Conservation (phyloP, 2,329 filamentous ascomycete species). For the Lecanosticta acicola region DNA sequence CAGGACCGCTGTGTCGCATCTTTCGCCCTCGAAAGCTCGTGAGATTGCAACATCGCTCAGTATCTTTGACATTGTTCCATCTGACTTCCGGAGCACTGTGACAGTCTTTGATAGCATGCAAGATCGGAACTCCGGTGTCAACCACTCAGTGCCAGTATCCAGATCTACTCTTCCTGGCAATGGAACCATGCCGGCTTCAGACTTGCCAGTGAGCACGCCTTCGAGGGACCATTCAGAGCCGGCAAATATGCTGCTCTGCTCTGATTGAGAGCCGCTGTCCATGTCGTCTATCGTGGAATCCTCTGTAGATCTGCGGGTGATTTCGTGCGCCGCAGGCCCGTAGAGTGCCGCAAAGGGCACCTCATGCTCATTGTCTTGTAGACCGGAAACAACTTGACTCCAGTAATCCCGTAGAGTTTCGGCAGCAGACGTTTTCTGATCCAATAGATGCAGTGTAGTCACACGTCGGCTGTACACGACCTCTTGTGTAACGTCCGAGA, state of each 20-base stretch:
- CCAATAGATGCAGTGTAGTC: constrained; percentile 12
- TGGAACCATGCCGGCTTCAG: background rate
- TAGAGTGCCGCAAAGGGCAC: constrained; percentile 20
- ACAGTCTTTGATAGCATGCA: constrained; percentile 1
- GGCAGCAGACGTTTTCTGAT: constrained; percentile 10
- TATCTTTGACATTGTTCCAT: background rate
- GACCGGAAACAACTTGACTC: constrained; percentile 11
- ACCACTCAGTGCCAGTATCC: background rate
- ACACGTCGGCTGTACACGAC: constrained; percentile 18
- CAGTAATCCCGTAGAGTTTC: constrained; percentile 16
- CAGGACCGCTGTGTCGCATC: constrained; percentile 30
- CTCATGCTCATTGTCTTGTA: constrained; percentile 15
- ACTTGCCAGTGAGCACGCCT: constrained; percentile 2
- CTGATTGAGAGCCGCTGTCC: constrained; percentile 3
- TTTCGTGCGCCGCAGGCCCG: constrained; percentile 1
- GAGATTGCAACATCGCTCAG: background rate
- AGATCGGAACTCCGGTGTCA: constrained; percentile 2
- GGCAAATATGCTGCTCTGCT: constrained; percentile 4
- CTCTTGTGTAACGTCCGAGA: constrained; percentile 16
- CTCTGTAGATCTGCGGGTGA: background rate
- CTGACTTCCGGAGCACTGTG: background rate
- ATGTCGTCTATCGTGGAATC: background rate
- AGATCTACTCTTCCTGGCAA: constrained; percentile 4
- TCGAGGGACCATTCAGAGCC: constrained; percentile 7
- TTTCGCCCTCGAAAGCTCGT: constrained; percentile 22